Percentiles rank a stretch among this genome's conserved stretches.
phyloP scores from a whole-genome alignment of 805 yeast species.

The Millerozyma miso region DNA sequence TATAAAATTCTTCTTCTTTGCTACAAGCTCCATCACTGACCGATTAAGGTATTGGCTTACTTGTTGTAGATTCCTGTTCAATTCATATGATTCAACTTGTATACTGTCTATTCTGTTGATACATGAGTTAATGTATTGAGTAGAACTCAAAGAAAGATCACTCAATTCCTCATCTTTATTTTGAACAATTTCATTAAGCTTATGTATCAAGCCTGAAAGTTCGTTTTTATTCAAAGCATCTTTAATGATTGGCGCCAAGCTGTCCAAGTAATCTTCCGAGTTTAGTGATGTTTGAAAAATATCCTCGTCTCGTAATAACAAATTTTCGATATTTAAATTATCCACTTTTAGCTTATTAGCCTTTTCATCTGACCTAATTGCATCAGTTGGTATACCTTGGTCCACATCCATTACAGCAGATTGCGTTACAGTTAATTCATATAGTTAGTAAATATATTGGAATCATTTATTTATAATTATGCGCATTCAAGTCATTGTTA shows the following conservation, averaged over 20 bases:
- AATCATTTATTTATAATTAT: too few relatives aligned
- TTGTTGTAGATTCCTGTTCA: conserved; percentile 50
- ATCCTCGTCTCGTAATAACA: conserved; percentile 38
- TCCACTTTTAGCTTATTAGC: conserved; percentile 12
- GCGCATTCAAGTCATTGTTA: neutral
- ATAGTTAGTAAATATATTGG: neutral
- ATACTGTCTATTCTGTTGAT: conserved; percentile 62
- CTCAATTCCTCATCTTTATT: conserved; percentile 63
- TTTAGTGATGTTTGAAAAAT: conserved; percentile 43
- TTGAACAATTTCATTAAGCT: conserved; percentile 52
- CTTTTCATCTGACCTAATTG: conserved; percentile 1
- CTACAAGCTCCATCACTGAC: conserved; percentile 63
- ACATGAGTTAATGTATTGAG: conserved; percentile 53
- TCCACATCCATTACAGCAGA: conserved; percentile 8
- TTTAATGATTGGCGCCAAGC: conserved; percentile 70
- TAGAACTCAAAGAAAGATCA: conserved; percentile 55
- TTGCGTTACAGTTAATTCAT: conserved; percentile 5
- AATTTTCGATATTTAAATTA: conserved; percentile 30
- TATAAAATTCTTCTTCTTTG: conserved; percentile 55
- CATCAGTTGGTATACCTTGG: conserved; percentile 1
- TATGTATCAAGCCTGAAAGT: conserved; percentile 52
- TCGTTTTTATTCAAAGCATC: conserved; percentile 54
- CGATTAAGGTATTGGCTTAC: conserved; percentile 56
- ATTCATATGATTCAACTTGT: conserved; percentile 49
- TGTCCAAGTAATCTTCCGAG: conserved; percentile 72